Conservation (phyloP, 495 filamentous ascomycete species). For the Xylaria acuta region DNA sequence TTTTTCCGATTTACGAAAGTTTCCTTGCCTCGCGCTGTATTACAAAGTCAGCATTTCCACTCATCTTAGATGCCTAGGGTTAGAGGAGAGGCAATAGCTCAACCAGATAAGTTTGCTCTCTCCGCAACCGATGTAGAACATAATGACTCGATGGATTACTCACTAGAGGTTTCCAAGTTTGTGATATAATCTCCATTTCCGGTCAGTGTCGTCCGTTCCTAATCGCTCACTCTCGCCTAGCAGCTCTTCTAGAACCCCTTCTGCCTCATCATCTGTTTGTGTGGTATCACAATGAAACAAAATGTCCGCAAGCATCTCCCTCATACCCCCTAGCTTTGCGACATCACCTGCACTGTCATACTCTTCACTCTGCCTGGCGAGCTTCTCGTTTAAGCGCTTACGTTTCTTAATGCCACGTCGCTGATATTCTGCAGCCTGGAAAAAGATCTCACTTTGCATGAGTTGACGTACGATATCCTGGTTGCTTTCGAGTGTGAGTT, state of each 20-base stretch:
- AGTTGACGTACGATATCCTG: slow-evolving; percentile 28
- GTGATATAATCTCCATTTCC: slow-evolving; percentile 35
- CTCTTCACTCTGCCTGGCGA: slow-evolving; percentile 16
- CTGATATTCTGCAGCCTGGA: slow-evolving; percentile 30
- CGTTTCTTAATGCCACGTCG: slow-evolving; percentile 28
- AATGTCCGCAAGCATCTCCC: slow-evolving; percentile 35
- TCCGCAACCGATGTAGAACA: background rate
- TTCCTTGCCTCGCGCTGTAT: slow-evolving; percentile 22
- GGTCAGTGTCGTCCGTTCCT: slow-evolving; percentile 26
- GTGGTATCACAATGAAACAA: slow-evolving; percentile 24
- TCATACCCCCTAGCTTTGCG: slow-evolving; percentile 30
- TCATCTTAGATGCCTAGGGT: background rate
- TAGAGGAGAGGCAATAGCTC: background rate
- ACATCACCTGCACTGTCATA: background rate
- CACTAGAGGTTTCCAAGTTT: slow-evolving; percentile 35
- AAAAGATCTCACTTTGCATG: slow-evolving; percentile 24
- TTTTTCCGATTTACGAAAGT: slow-evolving; percentile 23
- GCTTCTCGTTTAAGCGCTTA: slow-evolving; percentile 22
- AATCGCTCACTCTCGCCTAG: slow-evolving; percentile 22
- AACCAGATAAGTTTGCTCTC: background rate
- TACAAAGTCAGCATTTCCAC: background rate
- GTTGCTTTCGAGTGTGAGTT: slow-evolving; percentile 29
- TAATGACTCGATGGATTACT: background rate
- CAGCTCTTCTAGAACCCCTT: slow-evolving; percentile 25
- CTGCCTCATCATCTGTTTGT: slow-evolving; percentile 30